Evolutionary conservation across 2,329 filamentous ascomycete genomes (phyloP), one percentile per base, ranked within the genome.

Genomic region (Cryphonectria japonica): DNA sequence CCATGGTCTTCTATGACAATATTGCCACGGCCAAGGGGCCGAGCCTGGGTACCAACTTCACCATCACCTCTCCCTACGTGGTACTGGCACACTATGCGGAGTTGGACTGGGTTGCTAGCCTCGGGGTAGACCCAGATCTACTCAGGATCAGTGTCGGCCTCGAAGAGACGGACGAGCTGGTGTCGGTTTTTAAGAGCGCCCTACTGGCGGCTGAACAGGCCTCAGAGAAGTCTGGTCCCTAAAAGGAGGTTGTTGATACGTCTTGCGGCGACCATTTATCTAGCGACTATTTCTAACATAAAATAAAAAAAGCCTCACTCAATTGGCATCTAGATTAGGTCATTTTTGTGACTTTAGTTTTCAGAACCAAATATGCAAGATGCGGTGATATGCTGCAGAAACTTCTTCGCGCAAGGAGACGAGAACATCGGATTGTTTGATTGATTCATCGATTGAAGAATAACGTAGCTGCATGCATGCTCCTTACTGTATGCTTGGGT

Each of bases 1-100:
- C 95, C 0, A 84, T 93, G 68, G 87, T 89, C 0, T 98, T 98
- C 80, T 98, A 92, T 80, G 94, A 99, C 81, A 86, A 88, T 16
- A 83, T 99, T 22, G 90, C 97, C 73, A 96, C 94, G 1, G 91
- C 94, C 54, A 99, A 99, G 81, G 96, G 96, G 0, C 96, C 96
- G 0, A 98, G 94, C 80, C 84, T 99, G 66, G 96, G 96, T 2
- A 98, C 96, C 0, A 99, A 99, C 80, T 99, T 99, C 79, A 98
- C 96, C 0, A 84, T 99, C 52, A 92, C 92, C 70, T 97, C 92
- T 65, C 96, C 96, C 0, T 99, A 97, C 79, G 94, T 96, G 32
- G 84, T 99, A 46, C 82, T 99, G 43, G 96, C 96, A 5, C 96
- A 99, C 80, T 99, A 96, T 77, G 85, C 88, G 62, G 96, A 99